Conservation (phyloP, 306 rosid species). For the Hippophae gyantsensis region DNA sequence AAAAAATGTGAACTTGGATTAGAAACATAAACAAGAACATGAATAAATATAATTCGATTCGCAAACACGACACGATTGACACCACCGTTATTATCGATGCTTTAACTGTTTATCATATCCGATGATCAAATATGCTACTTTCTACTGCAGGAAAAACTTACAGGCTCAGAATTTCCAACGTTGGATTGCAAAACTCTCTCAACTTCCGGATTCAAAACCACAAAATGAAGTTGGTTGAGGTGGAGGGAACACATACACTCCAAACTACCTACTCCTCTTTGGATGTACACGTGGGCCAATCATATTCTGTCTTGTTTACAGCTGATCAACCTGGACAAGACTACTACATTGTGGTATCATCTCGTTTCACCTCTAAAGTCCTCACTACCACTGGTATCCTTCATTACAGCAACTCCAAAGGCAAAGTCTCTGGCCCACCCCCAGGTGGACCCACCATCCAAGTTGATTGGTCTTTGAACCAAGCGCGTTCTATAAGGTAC, state of each 20-base stretch:
- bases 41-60: too few relatives aligned
- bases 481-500: slow-evolving; percentile 93
- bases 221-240: slow-evolving; percentile 78
- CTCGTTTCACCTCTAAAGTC: slow-evolving; percentile 52
- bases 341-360: slow-evolving; percentile 64
- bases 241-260: slow-evolving; percentile 92
- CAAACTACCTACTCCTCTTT: slow-evolving; percentile 78
- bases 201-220: slow-evolving; percentile 85
- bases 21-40: too few relatives aligned
- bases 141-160: slow-evolving; percentile 72
- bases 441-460: slow-evolving; percentile 99
- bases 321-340: slow-evolving; percentile 86
- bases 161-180: slow-evolving; percentile 87
- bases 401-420: slow-evolving; percentile 73
- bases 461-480: slow-evolving; percentile 94
- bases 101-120: neutral
- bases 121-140: neutral
- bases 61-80: too few relatives aligned
- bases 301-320: slow-evolving; percentile 74
- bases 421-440: slow-evolving; percentile 67
- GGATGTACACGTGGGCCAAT: slow-evolving; percentile 86
- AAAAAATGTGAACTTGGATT: too few relatives aligned
- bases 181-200: slow-evolving; percentile 77
- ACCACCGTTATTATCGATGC: too few relatives aligned
- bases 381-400: slow-evolving; percentile 65